These are phyloP conservation scores for Neonectria faginata DNA, from an alignment of 2,329 filamentous ascomycete genomes.

Conservation along the genomic window DNA sequence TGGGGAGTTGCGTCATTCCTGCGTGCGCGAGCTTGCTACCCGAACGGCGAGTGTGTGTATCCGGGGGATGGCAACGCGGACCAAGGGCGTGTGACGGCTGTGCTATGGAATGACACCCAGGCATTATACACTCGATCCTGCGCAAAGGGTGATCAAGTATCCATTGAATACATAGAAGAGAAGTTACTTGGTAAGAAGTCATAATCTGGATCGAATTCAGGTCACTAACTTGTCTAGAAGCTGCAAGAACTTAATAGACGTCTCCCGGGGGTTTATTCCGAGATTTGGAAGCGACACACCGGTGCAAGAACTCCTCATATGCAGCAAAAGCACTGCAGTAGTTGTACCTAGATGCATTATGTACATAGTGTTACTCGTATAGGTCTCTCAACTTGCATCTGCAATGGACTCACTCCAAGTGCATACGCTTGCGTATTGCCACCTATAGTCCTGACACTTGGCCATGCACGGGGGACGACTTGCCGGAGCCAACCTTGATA, in stretches of 20 bases:
- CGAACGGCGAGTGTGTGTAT: conserved; percentile 3
- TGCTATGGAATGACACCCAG: neutral
- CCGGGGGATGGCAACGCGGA: neutral
- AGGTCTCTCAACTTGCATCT: too few species aligned
- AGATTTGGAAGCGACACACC: too few species aligned
- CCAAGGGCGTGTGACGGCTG: conserved; percentile 6
- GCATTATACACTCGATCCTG: neutral
- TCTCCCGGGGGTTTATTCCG: too few species aligned
- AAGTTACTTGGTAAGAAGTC: neutral
- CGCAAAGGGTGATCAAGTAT: neutral
- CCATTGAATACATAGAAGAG: neutral
- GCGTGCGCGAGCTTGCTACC: conserved; percentile 5
- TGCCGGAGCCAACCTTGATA: conserved; percentile 29
- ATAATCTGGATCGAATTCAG: too few species aligned
- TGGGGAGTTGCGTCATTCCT: conserved; percentile 12
- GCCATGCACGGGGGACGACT: neutral
- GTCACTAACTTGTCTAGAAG: too few species aligned
- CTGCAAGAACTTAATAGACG: too few species aligned
- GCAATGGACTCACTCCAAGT: too few species aligned
- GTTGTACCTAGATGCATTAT: too few species aligned
- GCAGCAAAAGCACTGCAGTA: too few species aligned
- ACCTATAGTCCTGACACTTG: neutral
- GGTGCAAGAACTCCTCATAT: too few species aligned
- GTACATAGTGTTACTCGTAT: too few species aligned
- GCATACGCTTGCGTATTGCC: neutral